Evolutionary conservation across 192 early-diverging fungal species (phyloP).

Genomic region (Coemansia sp.): DNA sequence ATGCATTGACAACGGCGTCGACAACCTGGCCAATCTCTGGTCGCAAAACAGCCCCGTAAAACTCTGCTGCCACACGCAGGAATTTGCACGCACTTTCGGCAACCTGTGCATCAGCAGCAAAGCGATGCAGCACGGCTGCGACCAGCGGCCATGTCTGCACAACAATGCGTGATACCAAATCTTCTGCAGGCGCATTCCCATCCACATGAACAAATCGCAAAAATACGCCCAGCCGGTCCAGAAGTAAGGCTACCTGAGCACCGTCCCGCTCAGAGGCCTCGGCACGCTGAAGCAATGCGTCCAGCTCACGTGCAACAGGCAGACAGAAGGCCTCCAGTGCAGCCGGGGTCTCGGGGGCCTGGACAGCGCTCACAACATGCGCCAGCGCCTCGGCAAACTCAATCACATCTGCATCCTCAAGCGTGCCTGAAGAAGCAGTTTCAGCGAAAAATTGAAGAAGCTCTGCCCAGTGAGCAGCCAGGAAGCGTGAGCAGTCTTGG

Average conservation of each 20-base stretch:
- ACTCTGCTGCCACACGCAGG: slow-evolving; percentile 40
- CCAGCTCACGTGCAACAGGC: slow-evolving; percentile 42
- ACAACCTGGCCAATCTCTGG: slow-evolving; percentile 26
- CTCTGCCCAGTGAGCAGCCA: slow-evolving; percentile 76
- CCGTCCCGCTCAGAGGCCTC: slow-evolving; percentile 16
- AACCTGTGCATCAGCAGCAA: slow-evolving; percentile 21
- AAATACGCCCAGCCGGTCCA: slow-evolving; percentile 51
- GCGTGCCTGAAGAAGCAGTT: slow-evolving; percentile 58
- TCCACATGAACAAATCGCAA: slow-evolving; percentile 41
- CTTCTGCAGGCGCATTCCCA: slow-evolving; percentile 30
- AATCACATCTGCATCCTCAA: slow-evolving; percentile 67
- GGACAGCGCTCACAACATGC: slow-evolving; percentile 81
- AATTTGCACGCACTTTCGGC: slow-evolving; percentile 51
- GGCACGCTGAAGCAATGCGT: slow-evolving; percentile 30
- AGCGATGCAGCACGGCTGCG: slow-evolving; percentile 24
- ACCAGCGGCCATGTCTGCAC: slow-evolving; percentile 38
- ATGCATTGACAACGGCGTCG: slow-evolving; percentile 64
- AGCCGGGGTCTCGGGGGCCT: slow-evolving; percentile 39
- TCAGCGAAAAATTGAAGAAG: slow-evolving; percentile 83
- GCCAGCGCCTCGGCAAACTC: slow-evolving; percentile 90
- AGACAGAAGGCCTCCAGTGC: slow-evolving; percentile 51
- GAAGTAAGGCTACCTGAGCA: slow-evolving; percentile 23
- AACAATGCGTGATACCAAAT: slow-evolving; percentile 32
- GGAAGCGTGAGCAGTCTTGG: slow-evolving; percentile 80
- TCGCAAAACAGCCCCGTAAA: slow-evolving; percentile 27